A percentile compares a stretch with the other conserved stretches of the same genome.
phyloP scores from a whole-genome alignment of 805 yeast genomes.

The Nakazawaea anatomiae region DNA sequence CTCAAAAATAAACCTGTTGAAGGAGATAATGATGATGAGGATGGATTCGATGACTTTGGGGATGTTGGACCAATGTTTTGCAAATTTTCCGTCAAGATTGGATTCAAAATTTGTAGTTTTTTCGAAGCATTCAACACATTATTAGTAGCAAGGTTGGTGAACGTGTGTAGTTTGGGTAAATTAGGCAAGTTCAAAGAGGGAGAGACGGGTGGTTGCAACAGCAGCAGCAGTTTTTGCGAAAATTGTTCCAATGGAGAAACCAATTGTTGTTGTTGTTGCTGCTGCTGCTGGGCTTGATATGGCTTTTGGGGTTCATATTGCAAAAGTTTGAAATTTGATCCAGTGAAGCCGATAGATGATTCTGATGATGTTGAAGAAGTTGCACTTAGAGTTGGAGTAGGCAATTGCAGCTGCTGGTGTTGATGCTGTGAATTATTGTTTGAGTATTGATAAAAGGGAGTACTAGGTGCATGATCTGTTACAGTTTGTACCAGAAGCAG shows the following conservation, averaged over 20 bases:
- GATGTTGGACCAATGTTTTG: slow-evolving; percentile 2
- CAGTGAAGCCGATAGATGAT: background rate
- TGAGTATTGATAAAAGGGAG: background rate
- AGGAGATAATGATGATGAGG: background rate
- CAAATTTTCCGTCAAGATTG: background rate
- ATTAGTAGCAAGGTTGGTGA: background rate
- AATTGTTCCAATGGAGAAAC: slow-evolving; percentile 5
- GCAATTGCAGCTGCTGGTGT: slow-evolving; percentile 4
- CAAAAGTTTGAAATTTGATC: background rate
- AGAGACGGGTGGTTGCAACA: background rate
- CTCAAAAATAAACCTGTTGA: too few relatives aligned
- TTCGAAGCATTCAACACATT: background rate
- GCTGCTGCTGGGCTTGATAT: background rate
- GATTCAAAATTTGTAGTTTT: background rate
- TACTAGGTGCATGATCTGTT: background rate
- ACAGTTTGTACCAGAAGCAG: background rate
- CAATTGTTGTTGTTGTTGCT: background rate
- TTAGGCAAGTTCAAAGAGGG: background rate
- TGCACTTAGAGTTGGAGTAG: slow-evolving; percentile 2
- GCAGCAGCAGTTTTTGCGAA: background rate
- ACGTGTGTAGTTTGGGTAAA: slow-evolving; percentile 9
- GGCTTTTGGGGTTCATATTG: background rate
- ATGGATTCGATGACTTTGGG: slow-evolving; percentile 3
- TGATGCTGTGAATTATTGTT: background rate
- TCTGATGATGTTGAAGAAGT: slow-evolving; percentile 2